phyloP scores from a whole-genome alignment of 768 basidiomycete species.

The Sporobolomyces roseus region DNA sequence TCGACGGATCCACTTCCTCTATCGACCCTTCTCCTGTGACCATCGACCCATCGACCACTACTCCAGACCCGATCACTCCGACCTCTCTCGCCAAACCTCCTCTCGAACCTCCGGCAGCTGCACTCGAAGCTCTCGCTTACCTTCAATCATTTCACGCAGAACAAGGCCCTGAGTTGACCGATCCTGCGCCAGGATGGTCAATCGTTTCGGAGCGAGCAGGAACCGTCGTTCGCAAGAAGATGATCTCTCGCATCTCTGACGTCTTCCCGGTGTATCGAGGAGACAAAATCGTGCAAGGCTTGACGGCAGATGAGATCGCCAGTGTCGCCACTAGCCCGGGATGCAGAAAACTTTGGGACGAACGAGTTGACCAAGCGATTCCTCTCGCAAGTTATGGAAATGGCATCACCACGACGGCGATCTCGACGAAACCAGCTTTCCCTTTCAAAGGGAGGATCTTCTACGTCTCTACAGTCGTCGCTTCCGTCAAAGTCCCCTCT shows the following conservation, averaged over 20 bases:
- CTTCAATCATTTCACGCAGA: slow-evolving; percentile 66
- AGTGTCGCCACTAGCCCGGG: slow-evolving; percentile 66
- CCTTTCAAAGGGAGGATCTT: slow-evolving; percentile 89
- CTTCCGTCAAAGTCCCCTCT: slow-evolving; percentile 52
- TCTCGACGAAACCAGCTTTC: slow-evolving; percentile 67
- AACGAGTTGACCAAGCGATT: slow-evolving; percentile 67
- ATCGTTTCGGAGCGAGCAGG: slow-evolving; percentile 68
- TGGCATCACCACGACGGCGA: slow-evolving; percentile 60
- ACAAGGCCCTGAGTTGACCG: slow-evolving; percentile 53
- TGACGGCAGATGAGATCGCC: slow-evolving; percentile 85
- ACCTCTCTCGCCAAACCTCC: slow-evolving; percentile 10
- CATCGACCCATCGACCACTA: background rate
- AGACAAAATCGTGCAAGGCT: slow-evolving; percentile 84
- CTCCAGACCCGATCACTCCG: background rate
- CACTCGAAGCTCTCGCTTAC: slow-evolving; percentile 74
- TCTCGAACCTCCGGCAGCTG: slow-evolving; percentile 66
- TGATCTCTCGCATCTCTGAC: slow-evolving; percentile 71
- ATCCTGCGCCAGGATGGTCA: slow-evolving; percentile 63
- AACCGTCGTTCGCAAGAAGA: slow-evolving; percentile 67
- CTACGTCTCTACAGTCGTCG: slow-evolving; percentile 69
- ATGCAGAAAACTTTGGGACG: slow-evolving; percentile 79
- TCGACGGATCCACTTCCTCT: background rate
- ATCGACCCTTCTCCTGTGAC: background rate
- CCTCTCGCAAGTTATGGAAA: slow-evolving; percentile 74
- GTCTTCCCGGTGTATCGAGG: slow-evolving; percentile 80